A percentile compares a stretch with the other conserved stretches of the same genome.
phyloP scores from a whole-genome alignment of 805 yeast genomes.

The Yarrowia osloensis region DNA sequence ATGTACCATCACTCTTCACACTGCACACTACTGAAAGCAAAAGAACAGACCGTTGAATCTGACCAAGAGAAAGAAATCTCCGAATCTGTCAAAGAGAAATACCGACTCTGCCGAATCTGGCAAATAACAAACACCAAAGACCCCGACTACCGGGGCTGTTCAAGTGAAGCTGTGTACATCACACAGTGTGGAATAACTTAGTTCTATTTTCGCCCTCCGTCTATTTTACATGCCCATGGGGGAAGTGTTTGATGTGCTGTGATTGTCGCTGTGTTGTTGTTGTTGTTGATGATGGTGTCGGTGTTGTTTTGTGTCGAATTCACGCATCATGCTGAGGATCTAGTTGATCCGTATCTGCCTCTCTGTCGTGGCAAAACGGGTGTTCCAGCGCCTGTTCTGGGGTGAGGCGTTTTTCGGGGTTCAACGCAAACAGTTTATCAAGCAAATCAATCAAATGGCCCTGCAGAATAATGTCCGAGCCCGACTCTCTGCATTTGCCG shows the following conservation, averaged over 20 bases:
- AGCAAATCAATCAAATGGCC: constrained; percentile 39
- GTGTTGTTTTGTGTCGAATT: neutral
- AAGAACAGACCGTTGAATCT: too few relatives aligned
- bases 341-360: neutral
- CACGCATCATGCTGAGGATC: too few relatives aligned
- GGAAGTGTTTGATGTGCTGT: neutral
- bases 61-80: too few relatives aligned
- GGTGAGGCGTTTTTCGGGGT: constrained; percentile 70
- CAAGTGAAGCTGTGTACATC: neutral
- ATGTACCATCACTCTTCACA: too few relatives aligned
- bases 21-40: too few relatives aligned
- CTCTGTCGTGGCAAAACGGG: constrained; percentile 48
- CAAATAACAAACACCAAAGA: neutral
- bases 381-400: constrained; percentile 66
- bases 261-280: neutral
- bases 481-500: constrained; percentile 30
- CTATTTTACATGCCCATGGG: constrained; percentile 10
- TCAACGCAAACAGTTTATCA: constrained; percentile 40
- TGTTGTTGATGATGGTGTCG: neutral
- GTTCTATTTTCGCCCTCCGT: neutral
- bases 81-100: too few relatives aligned
- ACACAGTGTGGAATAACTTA: constrained; percentile 2
- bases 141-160: neutral
- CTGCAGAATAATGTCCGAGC: constrained; percentile 30
- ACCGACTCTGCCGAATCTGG: too few relatives aligned